A percentile compares a stretch with the other conserved stretches of the same genome.
These are phyloP conservation scores for Fraxinus nigra DNA, from an alignment of 305 asterid species.

Conservation along the genomic window DNA sequence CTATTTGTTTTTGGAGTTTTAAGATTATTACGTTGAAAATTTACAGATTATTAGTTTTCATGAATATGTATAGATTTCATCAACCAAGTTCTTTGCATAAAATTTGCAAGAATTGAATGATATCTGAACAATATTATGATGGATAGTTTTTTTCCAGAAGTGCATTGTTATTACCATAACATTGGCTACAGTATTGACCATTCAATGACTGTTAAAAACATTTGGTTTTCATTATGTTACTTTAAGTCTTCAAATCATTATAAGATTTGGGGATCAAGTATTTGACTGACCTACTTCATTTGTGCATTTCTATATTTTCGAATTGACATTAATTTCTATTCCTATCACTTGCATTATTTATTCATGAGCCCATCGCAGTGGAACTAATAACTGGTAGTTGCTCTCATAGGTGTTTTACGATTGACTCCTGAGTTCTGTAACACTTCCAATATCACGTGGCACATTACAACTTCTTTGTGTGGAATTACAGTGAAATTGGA, in stretches of 20 bases:
- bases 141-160: not conserved
- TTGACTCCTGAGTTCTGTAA: not conserved
- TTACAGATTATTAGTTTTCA: not conserved
- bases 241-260: not conserved
- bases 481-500: conserved; percentile 5
- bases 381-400: not conserved
- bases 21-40: not conserved
- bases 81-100: not conserved
- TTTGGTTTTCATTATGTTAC: not conserved
- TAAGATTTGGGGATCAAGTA: not conserved
- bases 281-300: not conserved
- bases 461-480: not conserved
- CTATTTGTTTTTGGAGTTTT: not conserved
- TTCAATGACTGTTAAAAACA: not conserved
- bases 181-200: not conserved
- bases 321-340: conserved; percentile 6
- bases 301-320: conserved; percentile 13
- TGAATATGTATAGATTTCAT: conserved; percentile 9
- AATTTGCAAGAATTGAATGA: not conserved
- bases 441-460: not conserved
- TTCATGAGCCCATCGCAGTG: conserved; percentile 4
- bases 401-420: not conserved
- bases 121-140: not conserved
- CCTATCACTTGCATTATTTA: not conserved
- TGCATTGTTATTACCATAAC: not conserved